phyloP scores from a whole-genome alignment of 2,329 filamentous ascomycete species.

The Tothia fuscella region DNA sequence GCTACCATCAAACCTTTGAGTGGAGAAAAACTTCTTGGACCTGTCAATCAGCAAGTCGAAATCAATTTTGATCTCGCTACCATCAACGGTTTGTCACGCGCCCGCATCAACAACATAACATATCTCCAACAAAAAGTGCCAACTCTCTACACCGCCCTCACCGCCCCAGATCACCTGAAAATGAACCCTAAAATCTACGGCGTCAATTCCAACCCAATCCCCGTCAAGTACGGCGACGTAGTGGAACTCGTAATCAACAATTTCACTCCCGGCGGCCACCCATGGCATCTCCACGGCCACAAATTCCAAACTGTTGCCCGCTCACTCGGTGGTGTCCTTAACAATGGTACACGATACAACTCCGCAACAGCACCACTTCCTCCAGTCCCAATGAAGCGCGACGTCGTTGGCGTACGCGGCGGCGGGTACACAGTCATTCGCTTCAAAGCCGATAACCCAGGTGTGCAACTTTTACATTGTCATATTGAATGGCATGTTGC shows the following conservation, averaged over 20 bases:
- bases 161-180: slow-evolving; percentile 36
- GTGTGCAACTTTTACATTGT: slow-evolving; percentile 18
- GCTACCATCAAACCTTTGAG: slow-evolving; percentile 59
- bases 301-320: slow-evolving; percentile 49
- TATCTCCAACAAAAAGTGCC: slow-evolving; percentile 67
- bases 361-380: slow-evolving; percentile 23
- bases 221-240: slow-evolving; percentile 53
- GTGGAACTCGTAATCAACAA: slow-evolving; percentile 69
- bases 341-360: slow-evolving; percentile 20
- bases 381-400: slow-evolving; percentile 35
- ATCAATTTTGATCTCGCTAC: not conserved
- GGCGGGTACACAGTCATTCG: slow-evolving; percentile 45
- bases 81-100: slow-evolving; percentile 13
- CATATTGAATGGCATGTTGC: slow-evolving; percentile 32
- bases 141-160: slow-evolving; percentile 63
- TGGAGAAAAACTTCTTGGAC: slow-evolving; percentile 44
- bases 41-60: slow-evolving; percentile 41
- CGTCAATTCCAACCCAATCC: slow-evolving; percentile 43
- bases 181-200: slow-evolving; percentile 35
- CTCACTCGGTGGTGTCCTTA: slow-evolving; percentile 19
- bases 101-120: slow-evolving; percentile 58
- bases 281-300: slow-evolving; percentile 66
- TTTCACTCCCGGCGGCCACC: slow-evolving; percentile 57
- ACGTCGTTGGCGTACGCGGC: slow-evolving; percentile 41
- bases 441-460: slow-evolving; percentile 44